A percentile compares a stretch with the other conserved stretches of the same genome.
Conservation (phyloP, 768 basidiomycete genomes). For the Kwoniella heveanensis region DNA sequence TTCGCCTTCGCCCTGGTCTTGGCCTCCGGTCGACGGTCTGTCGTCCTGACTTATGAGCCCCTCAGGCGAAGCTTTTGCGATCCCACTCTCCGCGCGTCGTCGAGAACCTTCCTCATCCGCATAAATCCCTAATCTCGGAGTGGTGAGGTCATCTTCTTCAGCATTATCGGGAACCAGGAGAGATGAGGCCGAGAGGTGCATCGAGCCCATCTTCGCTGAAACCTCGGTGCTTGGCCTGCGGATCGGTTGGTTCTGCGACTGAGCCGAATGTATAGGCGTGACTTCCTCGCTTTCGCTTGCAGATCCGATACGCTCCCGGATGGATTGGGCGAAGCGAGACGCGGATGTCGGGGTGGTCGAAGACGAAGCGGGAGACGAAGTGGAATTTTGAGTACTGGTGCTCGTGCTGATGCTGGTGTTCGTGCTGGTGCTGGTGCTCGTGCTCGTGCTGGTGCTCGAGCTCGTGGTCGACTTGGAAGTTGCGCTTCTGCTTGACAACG, state of each 20-base stretch:
- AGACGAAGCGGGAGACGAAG: not conserved
- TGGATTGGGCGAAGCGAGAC: not conserved
- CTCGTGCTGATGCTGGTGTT: not conserved
- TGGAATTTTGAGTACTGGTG: not conserved
- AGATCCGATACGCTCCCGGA: not conserved
- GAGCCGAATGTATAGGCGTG: not conserved
- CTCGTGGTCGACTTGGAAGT: not conserved
- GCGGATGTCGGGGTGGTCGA: not conserved
- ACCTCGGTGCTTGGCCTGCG: slow-evolving; percentile 8
- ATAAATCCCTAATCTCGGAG: not conserved
- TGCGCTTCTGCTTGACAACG: not conserved
- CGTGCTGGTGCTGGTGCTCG: not conserved
- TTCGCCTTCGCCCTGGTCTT: too few relatives aligned
- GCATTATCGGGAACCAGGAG: not conserved
- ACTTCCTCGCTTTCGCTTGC: not conserved
- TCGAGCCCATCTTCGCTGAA: slow-evolving; percentile 7
- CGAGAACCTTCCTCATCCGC: not conserved
- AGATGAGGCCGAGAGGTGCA: slow-evolving; percentile 3
- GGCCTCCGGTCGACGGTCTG: too few relatives aligned
- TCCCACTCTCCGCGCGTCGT: too few relatives aligned
- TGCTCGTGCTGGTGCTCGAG: not conserved
- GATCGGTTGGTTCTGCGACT: not conserved
- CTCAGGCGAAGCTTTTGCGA: too few relatives aligned
- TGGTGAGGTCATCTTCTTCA: not conserved
- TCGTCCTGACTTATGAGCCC: too few relatives aligned